phyloP scores from a whole-genome alignment of 768 basidiomycete species.

The Lentinula sp. region DNA sequence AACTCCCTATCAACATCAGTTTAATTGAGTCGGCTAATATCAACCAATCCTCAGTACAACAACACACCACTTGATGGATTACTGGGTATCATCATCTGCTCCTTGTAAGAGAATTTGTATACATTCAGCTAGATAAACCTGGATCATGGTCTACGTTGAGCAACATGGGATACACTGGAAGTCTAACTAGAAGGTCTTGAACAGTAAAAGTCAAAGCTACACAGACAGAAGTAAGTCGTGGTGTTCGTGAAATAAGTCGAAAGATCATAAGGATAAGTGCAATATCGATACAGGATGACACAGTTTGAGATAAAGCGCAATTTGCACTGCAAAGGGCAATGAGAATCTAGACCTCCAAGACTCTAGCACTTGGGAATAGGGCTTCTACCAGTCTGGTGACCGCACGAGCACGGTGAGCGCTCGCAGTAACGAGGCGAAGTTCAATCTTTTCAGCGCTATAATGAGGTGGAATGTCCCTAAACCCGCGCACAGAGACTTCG shows the following conservation, averaged over 20 bases:
- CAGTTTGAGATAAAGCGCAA: too few relatives aligned
- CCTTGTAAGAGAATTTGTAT: too few relatives aligned
- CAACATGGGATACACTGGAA: too few relatives aligned
- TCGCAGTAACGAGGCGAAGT: neutral
- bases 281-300: neutral
- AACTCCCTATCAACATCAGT: slow-evolving; percentile 1
- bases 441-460: neutral
- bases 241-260: neutral
- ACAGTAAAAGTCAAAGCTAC: too few relatives aligned
- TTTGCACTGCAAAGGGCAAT: neutral
- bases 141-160: too few relatives aligned
- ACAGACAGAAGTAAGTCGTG: neutral
- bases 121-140: too few relatives aligned
- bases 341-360: neutral
- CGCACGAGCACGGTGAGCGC: neutral
- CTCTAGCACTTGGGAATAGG: neutral
- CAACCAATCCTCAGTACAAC: neutral
- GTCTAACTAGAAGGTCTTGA: too few relatives aligned
- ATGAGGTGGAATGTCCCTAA: neutral
- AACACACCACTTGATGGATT: too few relatives aligned
- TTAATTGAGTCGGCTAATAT: neutral
- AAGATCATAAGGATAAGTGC: neutral
- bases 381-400: neutral
- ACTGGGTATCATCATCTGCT: too few relatives aligned
- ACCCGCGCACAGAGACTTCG: neutral